Evolutionary conservation across 1,284 basidiomycete species (phyloP).

Genomic region (Ganoderma lingzhi): DNA sequence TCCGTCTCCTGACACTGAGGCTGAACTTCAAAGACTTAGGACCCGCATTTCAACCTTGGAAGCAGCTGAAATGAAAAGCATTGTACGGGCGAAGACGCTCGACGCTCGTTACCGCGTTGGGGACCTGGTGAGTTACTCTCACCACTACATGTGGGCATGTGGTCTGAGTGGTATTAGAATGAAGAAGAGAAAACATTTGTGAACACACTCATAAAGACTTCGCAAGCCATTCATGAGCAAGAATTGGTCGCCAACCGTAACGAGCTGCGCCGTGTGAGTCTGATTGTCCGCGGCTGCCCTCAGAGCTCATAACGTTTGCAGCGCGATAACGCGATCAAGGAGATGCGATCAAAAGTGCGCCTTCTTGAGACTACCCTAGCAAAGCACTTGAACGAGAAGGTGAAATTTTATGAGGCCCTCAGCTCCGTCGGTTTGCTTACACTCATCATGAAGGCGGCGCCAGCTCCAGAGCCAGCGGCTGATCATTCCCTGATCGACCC

Average conservation of each 20-base stretch:
- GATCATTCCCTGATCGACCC: constrained; percentile 44
- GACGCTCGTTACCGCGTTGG: constrained; percentile 44
- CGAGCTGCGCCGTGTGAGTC: constrained; percentile 46
- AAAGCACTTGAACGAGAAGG: constrained; percentile 39
- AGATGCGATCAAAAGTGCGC: constrained; percentile 42
- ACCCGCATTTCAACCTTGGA: constrained; percentile 37
- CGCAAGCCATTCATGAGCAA: constrained; percentile 46
- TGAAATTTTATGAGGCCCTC: not conserved
- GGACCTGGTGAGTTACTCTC: constrained; percentile 42
- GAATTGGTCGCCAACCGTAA: constrained; percentile 48
- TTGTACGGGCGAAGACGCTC: constrained; percentile 41
- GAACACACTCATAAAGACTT: constrained; percentile 42
- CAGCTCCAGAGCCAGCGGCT: constrained; percentile 19
- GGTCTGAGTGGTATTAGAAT: constrained; percentile 32
- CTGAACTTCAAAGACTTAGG: constrained; percentile 37
- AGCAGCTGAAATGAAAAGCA: constrained; percentile 35
- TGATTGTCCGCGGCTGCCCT: constrained; percentile 14
- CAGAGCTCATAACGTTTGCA: constrained; percentile 22
- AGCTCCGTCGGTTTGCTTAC: not conserved
- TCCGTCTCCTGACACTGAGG: constrained; percentile 33
- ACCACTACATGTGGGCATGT: not conserved
- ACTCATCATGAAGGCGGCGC: constrained; percentile 17
- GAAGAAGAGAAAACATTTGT: constrained; percentile 48
- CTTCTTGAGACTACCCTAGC: constrained; percentile 42
- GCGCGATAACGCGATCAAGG: constrained; percentile 47